phyloP scores from a whole-genome alignment of 164 flowering plant genomes.

The Piper longum region DNA sequence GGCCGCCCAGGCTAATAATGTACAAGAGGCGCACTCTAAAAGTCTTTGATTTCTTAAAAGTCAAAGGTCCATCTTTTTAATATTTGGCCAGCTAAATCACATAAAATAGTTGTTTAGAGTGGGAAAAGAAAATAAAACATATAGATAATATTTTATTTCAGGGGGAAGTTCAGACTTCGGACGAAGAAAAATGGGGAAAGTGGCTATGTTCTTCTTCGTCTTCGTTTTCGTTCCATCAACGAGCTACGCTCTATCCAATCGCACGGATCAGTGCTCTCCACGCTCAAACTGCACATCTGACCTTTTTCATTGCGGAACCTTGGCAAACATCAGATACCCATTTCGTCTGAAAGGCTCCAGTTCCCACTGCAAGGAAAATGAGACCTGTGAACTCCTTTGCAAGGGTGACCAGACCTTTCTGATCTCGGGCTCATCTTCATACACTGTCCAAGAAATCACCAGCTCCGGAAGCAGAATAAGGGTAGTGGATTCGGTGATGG shows the following conservation, averaged over 20 bases:
- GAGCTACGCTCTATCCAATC: background rate
- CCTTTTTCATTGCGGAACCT: background rate
- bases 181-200: background rate
- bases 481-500: background rate
- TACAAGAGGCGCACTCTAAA: too few species aligned
- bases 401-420: background rate
- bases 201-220: background rate
- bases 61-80: too few species aligned
- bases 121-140: too few species aligned
- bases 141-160: too few species aligned
- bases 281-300: background rate
- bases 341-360: background rate
- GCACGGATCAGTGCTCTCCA: background rate
- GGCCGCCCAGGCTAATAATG: too few species aligned
- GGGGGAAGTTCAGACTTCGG: too few species aligned
- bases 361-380: background rate
- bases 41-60: too few species aligned
- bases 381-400: background rate
- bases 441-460: background rate
- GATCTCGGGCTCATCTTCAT: background rate
- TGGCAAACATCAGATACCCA: background rate
- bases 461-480: background rate
- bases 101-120: too few species aligned
- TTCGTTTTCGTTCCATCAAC: background rate
- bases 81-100: too few species aligned